These are phyloP conservation scores for Logfia minima DNA, from an alignment of 129 eudicot genomes.

Conservation along the genomic window DNA sequence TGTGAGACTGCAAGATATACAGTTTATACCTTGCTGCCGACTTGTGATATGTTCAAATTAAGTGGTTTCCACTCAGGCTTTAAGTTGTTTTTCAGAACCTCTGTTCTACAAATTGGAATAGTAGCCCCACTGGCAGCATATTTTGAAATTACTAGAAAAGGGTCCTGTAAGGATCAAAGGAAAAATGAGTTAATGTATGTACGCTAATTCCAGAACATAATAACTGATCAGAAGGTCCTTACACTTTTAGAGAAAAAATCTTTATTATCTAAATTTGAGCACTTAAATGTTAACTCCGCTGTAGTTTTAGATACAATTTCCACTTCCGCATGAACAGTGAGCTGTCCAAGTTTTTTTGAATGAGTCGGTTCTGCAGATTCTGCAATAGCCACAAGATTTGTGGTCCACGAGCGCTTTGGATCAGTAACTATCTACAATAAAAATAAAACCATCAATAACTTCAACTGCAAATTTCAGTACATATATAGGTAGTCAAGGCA, in stretches of 20 bases:
- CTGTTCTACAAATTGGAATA: conserved; percentile 84
- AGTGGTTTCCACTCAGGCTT: conserved; percentile 80
- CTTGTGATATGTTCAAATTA: conserved; percentile 64
- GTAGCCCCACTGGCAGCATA: conserved; percentile 51
- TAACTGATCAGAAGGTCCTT: conserved; percentile 30
- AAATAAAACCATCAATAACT: conserved; percentile 26
- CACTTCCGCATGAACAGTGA: conserved; percentile 75
- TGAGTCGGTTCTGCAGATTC: conserved; percentile 42
- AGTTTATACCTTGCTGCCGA: conserved; percentile 78
- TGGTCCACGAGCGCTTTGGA: conserved; percentile 57
- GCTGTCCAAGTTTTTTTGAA: conserved; percentile 57
- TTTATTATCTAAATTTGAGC: conserved; percentile 82
- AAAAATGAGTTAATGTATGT: conserved; percentile 2
- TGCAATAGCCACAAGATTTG: conserved; percentile 59
- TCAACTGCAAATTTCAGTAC: not conserved
- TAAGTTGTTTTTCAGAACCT: conserved; percentile 76
- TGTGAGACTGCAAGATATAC: conserved; percentile 12
- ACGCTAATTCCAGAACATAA: conserved; percentile 7
- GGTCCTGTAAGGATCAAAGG: conserved; percentile 61
- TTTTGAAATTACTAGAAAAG: conserved; percentile 83
- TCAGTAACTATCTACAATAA: conserved; percentile 67
- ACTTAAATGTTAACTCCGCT: conserved; percentile 68
- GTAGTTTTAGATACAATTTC: conserved; percentile 72
- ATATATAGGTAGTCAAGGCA: not conserved
- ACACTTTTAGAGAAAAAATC: conserved; percentile 93